Evolutionary conservation across 192 early-diverging fungal species (phyloP).

Genomic region (Umbelopsis vinacea): DNA sequence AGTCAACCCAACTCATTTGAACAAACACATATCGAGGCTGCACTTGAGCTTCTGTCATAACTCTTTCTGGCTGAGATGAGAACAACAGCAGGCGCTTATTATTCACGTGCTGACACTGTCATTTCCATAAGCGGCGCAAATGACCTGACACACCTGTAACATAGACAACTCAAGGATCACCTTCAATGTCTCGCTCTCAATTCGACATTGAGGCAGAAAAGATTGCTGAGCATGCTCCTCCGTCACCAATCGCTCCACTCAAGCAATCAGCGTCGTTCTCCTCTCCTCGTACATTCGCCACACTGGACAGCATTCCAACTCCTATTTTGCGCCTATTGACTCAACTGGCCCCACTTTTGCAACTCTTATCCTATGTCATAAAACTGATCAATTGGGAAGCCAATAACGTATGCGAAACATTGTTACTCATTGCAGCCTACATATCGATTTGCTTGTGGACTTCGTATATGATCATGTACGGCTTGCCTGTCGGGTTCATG

Average conservation of each 20-base stretch:
- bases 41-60: no score
- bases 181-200: constrained; percentile 10
- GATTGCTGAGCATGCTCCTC: constrained; percentile 6
- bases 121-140: constrained; percentile 7
- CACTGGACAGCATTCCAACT: constrained; percentile 37
- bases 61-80: no score
- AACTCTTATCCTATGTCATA: neutral
- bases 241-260: neutral
- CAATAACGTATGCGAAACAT: constrained; percentile 20
- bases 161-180: neutral
- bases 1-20: no score
- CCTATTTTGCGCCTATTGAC: constrained; percentile 33
- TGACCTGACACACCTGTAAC: neutral
- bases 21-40: no score
- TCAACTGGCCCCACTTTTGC: constrained; percentile 24
- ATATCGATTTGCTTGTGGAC: constrained; percentile 35
- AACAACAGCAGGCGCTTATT: neutral
- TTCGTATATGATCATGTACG: constrained; percentile 22
- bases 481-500: constrained; percentile 26
- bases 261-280: constrained; percentile 11
- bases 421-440: constrained; percentile 27
- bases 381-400: constrained; percentile 33
- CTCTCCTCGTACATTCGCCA: constrained; percentile 35
- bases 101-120: neutral
- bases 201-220: constrained; percentile 21